phyloP scores from a whole-genome alignment of 2,329 filamentous ascomycete genomes.

The Fusarium aywerte region DNA sequence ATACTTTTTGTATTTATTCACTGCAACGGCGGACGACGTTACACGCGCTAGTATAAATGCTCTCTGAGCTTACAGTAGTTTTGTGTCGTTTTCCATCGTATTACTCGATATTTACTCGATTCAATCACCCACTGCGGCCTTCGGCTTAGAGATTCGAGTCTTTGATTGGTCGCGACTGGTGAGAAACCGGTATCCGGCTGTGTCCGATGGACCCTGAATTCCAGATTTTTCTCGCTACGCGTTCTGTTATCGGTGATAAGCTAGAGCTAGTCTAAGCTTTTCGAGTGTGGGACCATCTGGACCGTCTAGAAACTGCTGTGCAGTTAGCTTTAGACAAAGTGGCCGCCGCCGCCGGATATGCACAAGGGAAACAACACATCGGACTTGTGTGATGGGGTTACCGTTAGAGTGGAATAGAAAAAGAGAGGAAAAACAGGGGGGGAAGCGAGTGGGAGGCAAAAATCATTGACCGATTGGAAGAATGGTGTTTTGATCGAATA shows the following conservation, averaged over 20 bases:
- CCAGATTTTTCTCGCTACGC: background rate
- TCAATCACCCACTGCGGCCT: conserved; percentile 50
- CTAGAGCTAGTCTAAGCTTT: conserved; percentile 25
- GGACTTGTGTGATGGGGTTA: background rate
- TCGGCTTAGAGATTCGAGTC: conserved; percentile 14
- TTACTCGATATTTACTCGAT: conserved; percentile 62
- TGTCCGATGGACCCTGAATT: conserved; percentile 41
- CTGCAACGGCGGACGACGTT: background rate
- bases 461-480: conserved; percentile 13
- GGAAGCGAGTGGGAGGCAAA: background rate
- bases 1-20: background rate
- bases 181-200: conserved; percentile 38
- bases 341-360: conserved; percentile 30
- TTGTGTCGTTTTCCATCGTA: conserved; percentile 7
- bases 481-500: conserved; percentile 33
- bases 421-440: background rate
- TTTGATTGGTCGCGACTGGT: conserved; percentile 40
- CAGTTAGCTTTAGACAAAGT: too few relatives aligned
- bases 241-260: conserved; percentile 1
- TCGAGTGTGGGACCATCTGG: conserved; percentile 13
- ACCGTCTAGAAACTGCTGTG: background rate
- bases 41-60: background rate
- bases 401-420: background rate
- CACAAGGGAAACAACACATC: conserved; percentile 13
- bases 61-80: background rate